Evolutionary conservation across 192 early-diverging fungal species (phyloP).

Genomic region (Dissophora ornata): DNA sequence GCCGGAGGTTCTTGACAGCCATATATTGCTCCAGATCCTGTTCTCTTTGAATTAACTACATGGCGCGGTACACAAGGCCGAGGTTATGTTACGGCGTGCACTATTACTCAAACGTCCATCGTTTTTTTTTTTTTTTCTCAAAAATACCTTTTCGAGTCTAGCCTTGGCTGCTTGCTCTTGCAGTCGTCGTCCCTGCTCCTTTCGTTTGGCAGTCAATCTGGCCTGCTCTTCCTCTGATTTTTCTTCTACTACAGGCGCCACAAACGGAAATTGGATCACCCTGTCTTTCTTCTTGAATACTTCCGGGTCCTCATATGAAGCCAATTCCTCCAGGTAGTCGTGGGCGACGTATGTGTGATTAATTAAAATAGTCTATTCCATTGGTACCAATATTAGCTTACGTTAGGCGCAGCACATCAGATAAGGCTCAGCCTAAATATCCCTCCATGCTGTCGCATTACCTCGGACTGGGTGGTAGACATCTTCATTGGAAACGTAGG

Average conservation of each 20-base stretch:
- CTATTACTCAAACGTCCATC: neutral
- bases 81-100: too few relatives aligned
- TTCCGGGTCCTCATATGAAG: slow-evolving; percentile 67
- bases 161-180: slow-evolving; percentile 85
- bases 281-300: slow-evolving; percentile 73
- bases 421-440: too few relatives aligned
- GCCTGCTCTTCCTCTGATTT: slow-evolving; percentile 85
- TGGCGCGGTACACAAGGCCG: too few relatives aligned
- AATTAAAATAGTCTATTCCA: slow-evolving; percentile 74
- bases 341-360: slow-evolving; percentile 76
- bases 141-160: slow-evolving; percentile 79
- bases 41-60: slow-evolving; percentile 72
- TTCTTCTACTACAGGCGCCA: slow-evolving; percentile 73
- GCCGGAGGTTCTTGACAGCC: slow-evolving; percentile 57
- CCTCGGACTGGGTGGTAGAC: slow-evolving; percentile 77
- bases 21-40: slow-evolving; percentile 72
- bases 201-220: slow-evolving; percentile 69
- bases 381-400: too few relatives aligned
- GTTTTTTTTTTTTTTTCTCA: too few relatives aligned
- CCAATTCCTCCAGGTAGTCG: slow-evolving; percentile 80
- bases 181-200: slow-evolving; percentile 78
- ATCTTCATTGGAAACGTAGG: slow-evolving; percentile 88
- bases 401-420: too few relatives aligned
- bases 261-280: slow-evolving; percentile 85
- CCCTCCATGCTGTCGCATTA: too few relatives aligned